phyloP scores from a whole-genome alignment of 345 rosid genomes.

The Aegle marmelos region DNA sequence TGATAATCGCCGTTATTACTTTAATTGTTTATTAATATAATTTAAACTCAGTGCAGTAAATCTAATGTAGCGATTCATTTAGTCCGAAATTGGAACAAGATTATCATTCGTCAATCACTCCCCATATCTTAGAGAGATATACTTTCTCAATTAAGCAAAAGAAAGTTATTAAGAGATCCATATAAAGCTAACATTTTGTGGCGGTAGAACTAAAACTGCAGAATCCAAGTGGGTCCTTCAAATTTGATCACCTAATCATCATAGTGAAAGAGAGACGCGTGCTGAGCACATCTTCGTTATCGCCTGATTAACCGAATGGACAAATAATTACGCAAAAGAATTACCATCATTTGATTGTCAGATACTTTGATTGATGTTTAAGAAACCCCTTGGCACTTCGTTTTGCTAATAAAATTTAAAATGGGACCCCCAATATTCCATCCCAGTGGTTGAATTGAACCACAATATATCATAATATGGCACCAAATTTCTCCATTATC shows the following conservation, averaged over 20 bases:
- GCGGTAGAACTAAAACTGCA: too few relatives aligned
- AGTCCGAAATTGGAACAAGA: background rate
- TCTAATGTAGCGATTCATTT: background rate
- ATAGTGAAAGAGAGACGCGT: background rate
- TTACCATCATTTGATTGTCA: background rate
- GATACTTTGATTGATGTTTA: background rate
- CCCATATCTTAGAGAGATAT: background rate
- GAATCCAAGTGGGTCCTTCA: background rate
- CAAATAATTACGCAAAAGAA: background rate
- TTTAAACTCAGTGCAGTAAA: background rate
- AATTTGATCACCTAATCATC: background rate
- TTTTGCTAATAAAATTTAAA: too few relatives aligned
- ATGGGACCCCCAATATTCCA: background rate
- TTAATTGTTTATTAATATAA: too few relatives aligned
- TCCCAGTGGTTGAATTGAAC: background rate
- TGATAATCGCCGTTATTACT: too few relatives aligned
- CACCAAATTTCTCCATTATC: background rate
- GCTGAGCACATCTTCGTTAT: background rate
- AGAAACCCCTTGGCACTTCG: background rate
- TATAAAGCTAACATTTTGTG: background rate
- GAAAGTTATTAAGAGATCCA: background rate
- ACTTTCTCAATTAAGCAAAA: background rate
- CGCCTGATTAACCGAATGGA: background rate
- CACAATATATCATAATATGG: background rate
- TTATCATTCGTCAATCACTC: background rate